Percentiles rank a stretch among this genome's conserved stretches.
phyloP scores from a whole-genome alignment of 106 monocot species.

The Apostasia ramifera region DNA sequence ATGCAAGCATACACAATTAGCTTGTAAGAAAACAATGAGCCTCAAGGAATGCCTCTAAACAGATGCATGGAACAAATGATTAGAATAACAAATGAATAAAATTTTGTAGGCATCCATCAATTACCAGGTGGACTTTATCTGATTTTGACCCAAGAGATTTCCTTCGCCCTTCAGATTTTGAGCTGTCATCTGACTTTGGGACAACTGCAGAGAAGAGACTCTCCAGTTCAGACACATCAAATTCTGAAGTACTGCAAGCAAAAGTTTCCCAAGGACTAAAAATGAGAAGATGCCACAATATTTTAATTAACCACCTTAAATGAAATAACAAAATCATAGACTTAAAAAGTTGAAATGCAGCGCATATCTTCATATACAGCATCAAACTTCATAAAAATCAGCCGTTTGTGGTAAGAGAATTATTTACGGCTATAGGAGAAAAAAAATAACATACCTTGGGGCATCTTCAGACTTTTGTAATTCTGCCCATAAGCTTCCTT shows the following conservation, averaged over 20 bases:
- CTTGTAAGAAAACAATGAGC: not conserved
- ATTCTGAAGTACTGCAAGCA: conserved; percentile 72
- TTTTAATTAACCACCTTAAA: not conserved
- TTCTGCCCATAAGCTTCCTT: conserved; percentile 99
- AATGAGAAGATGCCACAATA: not conserved
- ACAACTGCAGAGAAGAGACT: conserved; percentile 82
- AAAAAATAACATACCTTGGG: conserved; percentile 36
- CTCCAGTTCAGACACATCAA: conserved; percentile 92
- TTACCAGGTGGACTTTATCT: conserved; percentile 97
- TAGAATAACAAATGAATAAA: not conserved
- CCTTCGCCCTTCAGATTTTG: conserved; percentile 71
- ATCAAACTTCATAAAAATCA: not conserved
- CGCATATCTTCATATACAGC: not conserved
- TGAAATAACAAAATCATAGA: not conserved
- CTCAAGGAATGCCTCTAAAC: not conserved
- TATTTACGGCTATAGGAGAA: not conserved
- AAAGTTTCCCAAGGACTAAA: not conserved
- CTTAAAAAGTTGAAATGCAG: not conserved
- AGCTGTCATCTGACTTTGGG: conserved; percentile 59
- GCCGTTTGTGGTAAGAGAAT: not conserved
- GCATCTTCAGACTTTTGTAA: conserved; percentile 72
- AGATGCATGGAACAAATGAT: not conserved
- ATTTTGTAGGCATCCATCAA: not conserved
- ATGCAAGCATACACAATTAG: not conserved
- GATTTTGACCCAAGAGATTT: conserved; percentile 92